Conservation (phyloP, 2,329 filamentous ascomycete genomes). For the Macrophomina pseudophaseolina region DNA sequence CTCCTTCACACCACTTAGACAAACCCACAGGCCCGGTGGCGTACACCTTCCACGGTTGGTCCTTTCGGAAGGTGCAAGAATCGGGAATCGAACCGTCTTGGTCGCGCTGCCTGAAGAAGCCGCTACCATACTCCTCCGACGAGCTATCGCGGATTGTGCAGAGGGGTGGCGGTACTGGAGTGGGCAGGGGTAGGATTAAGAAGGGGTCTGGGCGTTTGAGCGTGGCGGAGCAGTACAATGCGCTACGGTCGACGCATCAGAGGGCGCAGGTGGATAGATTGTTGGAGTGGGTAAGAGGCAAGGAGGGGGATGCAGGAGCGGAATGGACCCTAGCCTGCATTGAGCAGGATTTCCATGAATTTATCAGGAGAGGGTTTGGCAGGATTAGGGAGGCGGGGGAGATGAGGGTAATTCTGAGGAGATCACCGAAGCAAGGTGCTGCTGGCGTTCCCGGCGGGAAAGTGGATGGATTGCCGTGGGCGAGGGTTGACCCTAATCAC, state of each 20-base stretch:
- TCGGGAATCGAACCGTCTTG: neutral
- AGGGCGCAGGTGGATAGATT: neutral
- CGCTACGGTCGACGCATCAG: neutral
- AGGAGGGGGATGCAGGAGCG: neutral
- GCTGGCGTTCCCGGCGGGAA: too few relatives aligned
- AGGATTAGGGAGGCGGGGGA: too few relatives aligned
- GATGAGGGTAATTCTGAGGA: too few relatives aligned
- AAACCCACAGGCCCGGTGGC: neutral
- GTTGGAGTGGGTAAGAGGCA: neutral
- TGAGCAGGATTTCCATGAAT: too few relatives aligned
- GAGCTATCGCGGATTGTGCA: conserved; percentile 5
- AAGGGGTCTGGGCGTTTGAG: accelerated
- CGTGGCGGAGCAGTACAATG: conserved; percentile 1
- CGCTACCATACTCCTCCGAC: neutral
- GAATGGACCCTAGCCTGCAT: conserved; percentile 5
- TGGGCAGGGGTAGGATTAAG: neutral
- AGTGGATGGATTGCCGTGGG: too few relatives aligned
- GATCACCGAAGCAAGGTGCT: too few relatives aligned
- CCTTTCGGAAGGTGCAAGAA: neutral
- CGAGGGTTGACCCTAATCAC: too few relatives aligned
- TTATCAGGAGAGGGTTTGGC: too few relatives aligned
- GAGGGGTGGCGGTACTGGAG: neutral
- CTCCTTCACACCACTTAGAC: neutral
- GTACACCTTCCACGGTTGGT: conserved; percentile 4
- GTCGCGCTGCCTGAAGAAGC: neutral